These are phyloP conservation scores for Meredithiella fracta DNA, from an alignment of 2,329 filamentous ascomycete genomes.

Conservation along the genomic window DNA sequence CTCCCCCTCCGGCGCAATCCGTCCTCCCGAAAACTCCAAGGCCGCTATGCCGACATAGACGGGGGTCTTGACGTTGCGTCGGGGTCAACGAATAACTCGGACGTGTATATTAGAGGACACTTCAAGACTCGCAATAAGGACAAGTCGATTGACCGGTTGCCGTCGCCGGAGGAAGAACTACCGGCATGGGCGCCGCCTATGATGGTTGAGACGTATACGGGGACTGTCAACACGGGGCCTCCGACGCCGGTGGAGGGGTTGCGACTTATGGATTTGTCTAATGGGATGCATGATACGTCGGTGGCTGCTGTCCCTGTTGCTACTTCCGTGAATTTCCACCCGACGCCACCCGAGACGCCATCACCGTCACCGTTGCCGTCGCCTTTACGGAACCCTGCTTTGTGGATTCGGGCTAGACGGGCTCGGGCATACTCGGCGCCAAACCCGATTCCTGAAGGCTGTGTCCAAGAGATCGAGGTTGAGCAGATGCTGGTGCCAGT, in stretches of 20 bases:
- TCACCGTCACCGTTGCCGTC: background rate
- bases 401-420: conserved; percentile 6
- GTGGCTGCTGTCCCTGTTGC: background rate
- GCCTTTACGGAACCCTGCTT: background rate
- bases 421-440: conserved; percentile 10
- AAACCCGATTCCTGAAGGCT: background rate
- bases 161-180: background rate
- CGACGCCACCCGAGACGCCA: background rate
- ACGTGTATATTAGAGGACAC: background rate
- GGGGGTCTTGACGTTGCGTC: background rate
- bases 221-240: background rate
- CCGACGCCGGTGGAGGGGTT: background rate
- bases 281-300: background rate
- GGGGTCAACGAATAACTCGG: background rate
- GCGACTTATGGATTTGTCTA: background rate
- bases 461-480: background rate
- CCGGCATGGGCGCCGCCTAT: conserved; percentile 3
- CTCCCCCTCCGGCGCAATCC: conserved; percentile 10
- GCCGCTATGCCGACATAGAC: conserved; percentile 11
- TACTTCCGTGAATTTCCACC: background rate
- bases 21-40: background rate
- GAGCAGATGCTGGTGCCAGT: background rate
- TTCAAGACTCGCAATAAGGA: background rate
- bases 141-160: background rate
- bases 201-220: background rate